Evolutionary conservation across 2,329 filamentous ascomycete species (phyloP).

Genomic region (Neonectria hederae): DNA sequence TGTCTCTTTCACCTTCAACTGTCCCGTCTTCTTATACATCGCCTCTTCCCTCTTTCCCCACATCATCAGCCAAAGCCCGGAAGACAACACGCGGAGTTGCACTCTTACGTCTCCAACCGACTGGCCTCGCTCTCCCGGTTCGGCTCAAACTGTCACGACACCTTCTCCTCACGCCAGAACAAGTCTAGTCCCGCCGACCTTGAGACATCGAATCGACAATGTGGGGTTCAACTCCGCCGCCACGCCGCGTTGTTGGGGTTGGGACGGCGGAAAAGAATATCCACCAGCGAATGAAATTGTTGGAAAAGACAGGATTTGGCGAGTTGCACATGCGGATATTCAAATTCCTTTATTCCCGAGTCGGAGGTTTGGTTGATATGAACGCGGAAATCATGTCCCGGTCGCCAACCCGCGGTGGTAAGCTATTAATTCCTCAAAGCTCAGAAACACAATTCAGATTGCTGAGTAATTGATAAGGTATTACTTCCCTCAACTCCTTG

Average conservation of each 20-base stretch:
- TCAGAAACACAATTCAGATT: not conserved
- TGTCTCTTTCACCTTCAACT: not conserved
- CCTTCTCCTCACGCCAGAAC: conserved; percentile 8
- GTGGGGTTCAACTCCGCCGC: conserved; percentile 6
- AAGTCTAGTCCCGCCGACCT: conserved; percentile 12
- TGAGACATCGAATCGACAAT: conserved; percentile 6
- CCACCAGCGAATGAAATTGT: not conserved
- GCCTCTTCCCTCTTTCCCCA: not conserved
- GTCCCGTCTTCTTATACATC: conserved; percentile 10
- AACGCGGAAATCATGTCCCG: not conserved
- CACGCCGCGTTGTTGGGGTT: not conserved
- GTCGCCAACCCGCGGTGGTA: not conserved
- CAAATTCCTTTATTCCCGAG: conserved; percentile 9
- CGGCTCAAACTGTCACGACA: not conserved
- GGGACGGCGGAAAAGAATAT: conserved; percentile 23
- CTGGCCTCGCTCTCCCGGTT: conserved; percentile 1
- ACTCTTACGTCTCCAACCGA: not conserved
- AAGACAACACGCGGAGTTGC: conserved; percentile 15
- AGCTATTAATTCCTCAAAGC: not conserved
- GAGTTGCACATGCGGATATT: conserved; percentile 11
- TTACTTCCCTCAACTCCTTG: too few relatives aligned
- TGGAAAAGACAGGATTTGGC: not conserved
- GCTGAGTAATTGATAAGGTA: too few relatives aligned
- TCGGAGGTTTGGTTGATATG: too few relatives aligned
- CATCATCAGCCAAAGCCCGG: conserved; percentile 4